Percentiles rank a stretch among this genome's conserved stretches.
Evolutionary conservation across 2,329 filamentous ascomycete species (phyloP).

Genomic region (Microdochium bolleyi): DNA sequence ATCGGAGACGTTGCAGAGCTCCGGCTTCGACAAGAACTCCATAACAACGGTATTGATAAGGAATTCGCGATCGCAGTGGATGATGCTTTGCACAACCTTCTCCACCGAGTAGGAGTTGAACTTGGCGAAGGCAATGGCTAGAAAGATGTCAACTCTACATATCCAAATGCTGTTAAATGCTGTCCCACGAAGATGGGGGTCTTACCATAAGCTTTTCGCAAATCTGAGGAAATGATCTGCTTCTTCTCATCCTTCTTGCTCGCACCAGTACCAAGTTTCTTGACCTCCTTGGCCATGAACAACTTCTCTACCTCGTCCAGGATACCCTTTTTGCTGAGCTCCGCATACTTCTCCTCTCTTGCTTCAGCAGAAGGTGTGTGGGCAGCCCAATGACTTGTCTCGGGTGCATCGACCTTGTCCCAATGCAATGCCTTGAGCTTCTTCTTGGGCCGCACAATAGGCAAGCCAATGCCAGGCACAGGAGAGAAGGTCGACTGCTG

Average conservation of each 20-base stretch:
- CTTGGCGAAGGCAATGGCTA: slow-evolving; percentile 85
- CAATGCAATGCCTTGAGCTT: slow-evolving; percentile 99
- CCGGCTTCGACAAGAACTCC: slow-evolving; percentile 92
- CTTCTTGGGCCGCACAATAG: slow-evolving; percentile 88
- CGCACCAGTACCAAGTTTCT: slow-evolving; percentile 63
- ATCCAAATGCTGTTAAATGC: too few relatives aligned
- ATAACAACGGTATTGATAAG: slow-evolving; percentile 87
- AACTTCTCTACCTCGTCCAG: slow-evolving; percentile 95
- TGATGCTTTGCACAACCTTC: slow-evolving; percentile 84
- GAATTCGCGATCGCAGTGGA: slow-evolving; percentile 86
- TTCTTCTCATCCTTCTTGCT: slow-evolving; percentile 92
- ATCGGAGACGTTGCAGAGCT: slow-evolving; percentile 86
- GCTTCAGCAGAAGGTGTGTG: slow-evolving; percentile 80
- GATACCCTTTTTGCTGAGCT: slow-evolving; percentile 89
- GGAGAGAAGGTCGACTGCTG: slow-evolving; percentile 24
- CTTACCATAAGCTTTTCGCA: slow-evolving; percentile 78
- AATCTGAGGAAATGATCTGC: slow-evolving; percentile 85
- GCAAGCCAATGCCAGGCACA: slow-evolving; percentile 55
- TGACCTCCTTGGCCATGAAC: slow-evolving; percentile 96
- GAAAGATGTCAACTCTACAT: slow-evolving; percentile 18
- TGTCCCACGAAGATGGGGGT: slow-evolving; percentile 2
- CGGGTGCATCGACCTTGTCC: slow-evolving; percentile 93
- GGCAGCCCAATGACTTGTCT: slow-evolving; percentile 86
- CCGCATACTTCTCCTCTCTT: slow-evolving; percentile 91
- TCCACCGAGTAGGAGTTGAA: slow-evolving; percentile 81